Evolutionary conservation across 2,329 filamentous ascomycete species (phyloP).

Genomic region (Aspergillus tamarii): DNA sequence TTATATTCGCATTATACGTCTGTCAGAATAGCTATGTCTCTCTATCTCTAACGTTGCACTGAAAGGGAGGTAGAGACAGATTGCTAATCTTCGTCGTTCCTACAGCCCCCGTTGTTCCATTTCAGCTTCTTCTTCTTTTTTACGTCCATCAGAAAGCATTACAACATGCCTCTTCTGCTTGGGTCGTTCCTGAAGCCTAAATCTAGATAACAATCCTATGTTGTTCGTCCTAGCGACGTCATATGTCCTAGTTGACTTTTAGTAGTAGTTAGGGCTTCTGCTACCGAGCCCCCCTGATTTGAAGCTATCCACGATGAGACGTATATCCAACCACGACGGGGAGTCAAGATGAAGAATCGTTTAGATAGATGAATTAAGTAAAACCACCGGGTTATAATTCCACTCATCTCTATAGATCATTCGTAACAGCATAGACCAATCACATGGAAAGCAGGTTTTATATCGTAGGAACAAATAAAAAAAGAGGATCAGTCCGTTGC

Average conservation of each 20-base stretch:
- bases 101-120: not conserved
- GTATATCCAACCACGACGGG: not conserved
- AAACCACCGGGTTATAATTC: constrained; percentile 26
- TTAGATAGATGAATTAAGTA: not conserved
- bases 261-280: not conserved
- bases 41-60: not conserved
- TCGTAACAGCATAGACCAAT: constrained; percentile 44
- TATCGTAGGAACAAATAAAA: constrained; percentile 9
- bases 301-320: not conserved
- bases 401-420: constrained; percentile 45
- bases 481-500: not conserved
- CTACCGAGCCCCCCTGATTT: not conserved
- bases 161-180: not conserved
- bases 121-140: too few species aligned
- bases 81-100: not conserved
- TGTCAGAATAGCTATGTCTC: not conserved
- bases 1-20: not conserved
- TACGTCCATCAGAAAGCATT: not conserved
- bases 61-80: not conserved
- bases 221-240: not conserved
- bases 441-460: constrained; percentile 26
- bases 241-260: not conserved
- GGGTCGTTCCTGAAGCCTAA: not conserved
- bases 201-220: not conserved
- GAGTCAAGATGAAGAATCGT: not conserved